These are phyloP conservation scores for Meyerozyma guilliermondii DNA, from an alignment of 1,139 yeast species.

Conservation along the genomic window DNA sequence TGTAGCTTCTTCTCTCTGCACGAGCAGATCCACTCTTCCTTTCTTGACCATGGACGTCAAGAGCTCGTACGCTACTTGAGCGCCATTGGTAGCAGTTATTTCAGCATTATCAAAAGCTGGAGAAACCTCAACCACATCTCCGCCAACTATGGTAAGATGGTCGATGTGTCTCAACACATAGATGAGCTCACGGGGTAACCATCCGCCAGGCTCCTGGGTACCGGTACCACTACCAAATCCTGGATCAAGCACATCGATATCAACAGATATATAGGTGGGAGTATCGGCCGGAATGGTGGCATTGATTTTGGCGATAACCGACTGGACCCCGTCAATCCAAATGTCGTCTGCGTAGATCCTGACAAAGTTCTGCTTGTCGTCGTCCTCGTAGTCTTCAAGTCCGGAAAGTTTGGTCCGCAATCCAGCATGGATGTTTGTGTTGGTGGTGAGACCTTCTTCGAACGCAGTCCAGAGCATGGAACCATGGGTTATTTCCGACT, in stretches of 20 bases:
- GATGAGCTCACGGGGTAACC: constrained; percentile 71
- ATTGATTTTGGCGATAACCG: constrained; percentile 47
- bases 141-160: constrained; percentile 62
- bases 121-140: constrained; percentile 73
- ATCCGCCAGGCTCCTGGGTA: constrained; percentile 79
- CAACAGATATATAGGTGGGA: constrained; percentile 70
- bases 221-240: constrained; percentile 82
- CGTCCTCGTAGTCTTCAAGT: constrained; percentile 58
- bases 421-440: constrained; percentile 65
- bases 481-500: constrained; percentile 67
- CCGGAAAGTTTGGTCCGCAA: constrained; percentile 66
- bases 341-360: constrained; percentile 68
- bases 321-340: constrained; percentile 55
- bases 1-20: neutral
- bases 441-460: constrained; percentile 57
- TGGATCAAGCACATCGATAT: constrained; percentile 78
- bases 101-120: constrained; percentile 73
- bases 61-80: constrained; percentile 68
- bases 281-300: constrained; percentile 46
- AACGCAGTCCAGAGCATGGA: constrained; percentile 78
- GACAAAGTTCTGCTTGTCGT: constrained; percentile 56
- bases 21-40: constrained; percentile 25
- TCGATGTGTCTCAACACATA: constrained; percentile 57
- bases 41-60: constrained; percentile 70
- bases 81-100: constrained; percentile 70